Evolutionary conservation across 305 asterid species (phyloP).

Genomic region (Solanum hybrid): DNA sequence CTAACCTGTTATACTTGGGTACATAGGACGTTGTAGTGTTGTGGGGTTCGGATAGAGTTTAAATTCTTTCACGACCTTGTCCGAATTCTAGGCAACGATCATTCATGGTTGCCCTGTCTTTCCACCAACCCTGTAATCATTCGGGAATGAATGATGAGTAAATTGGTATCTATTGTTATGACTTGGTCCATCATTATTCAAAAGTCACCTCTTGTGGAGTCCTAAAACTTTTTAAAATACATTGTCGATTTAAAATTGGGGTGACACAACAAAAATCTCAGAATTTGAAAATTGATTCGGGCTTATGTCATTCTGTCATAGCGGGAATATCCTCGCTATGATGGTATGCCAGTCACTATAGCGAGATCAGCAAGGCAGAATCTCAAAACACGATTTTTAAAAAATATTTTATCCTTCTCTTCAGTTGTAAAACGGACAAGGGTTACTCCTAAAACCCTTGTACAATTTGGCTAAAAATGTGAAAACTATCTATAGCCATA

Average conservation of each 20-base stretch:
- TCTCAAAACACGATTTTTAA: no score
- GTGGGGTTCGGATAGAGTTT: background rate
- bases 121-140: background rate
- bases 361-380: background rate
- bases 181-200: background rate
- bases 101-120: background rate
- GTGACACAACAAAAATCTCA: background rate
- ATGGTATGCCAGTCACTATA: background rate
- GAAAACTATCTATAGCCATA: background rate
- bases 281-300: no score
- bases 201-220: background rate
- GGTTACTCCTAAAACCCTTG: background rate
- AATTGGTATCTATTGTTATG: no score
- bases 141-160: background rate
- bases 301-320: background rate
- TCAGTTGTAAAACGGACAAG: background rate
- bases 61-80: background rate
- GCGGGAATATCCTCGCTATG: background rate
- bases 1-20: background rate
- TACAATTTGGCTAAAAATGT: no score
- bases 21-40: background rate
- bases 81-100: background rate
- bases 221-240: background rate
- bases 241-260: background rate
- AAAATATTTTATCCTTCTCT: background rate